Percentiles rank a stretch among this genome's conserved stretches.
Conservation (phyloP, 164 flowering plant genomes). For the Platanus orientalis region DNA sequence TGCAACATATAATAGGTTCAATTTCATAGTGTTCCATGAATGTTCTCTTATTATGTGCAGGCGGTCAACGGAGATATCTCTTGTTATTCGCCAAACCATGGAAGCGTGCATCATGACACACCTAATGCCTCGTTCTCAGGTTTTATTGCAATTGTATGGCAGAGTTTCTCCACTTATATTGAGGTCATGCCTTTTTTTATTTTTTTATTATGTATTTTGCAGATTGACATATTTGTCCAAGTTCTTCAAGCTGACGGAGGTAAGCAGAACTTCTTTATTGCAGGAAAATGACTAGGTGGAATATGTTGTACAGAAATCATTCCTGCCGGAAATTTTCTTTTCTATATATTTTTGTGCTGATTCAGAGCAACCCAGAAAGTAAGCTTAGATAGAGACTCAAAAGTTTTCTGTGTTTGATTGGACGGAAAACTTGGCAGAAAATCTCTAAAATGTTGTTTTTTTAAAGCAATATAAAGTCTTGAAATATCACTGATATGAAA, state of each 20-base stretch:
- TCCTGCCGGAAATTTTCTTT: no score
- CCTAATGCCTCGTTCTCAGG: constrained; percentile 95
- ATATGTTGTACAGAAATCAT: no score
- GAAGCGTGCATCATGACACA: constrained; percentile 94
- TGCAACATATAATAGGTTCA: neutral
- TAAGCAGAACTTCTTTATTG: constrained; percentile 18
- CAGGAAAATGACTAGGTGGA: no score
- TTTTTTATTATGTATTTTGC: constrained; percentile 22
- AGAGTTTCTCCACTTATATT: neutral
- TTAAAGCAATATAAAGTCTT: no score
- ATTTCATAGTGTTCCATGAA: neutral
- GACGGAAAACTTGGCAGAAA: no score
- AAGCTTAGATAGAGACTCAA: no score
- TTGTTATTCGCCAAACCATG: constrained; percentile 95
- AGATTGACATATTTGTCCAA: constrained; percentile 97
- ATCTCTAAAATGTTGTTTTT: no score
- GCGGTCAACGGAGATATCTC: constrained; percentile 89
- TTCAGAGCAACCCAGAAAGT: no score
- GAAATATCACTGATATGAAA: no score
- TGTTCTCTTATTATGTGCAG: constrained; percentile 30
- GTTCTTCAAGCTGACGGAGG: constrained; percentile 99
- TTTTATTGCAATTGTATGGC: constrained; percentile 13
- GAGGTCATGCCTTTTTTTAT: neutral
- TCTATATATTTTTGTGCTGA: no score
- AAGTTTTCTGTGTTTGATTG: no score